Evolutionary conservation across 2,329 filamentous ascomycete genomes (phyloP), one percentile per base, ranked within the genome.

Genomic region (Fusarium sp.): DNA sequence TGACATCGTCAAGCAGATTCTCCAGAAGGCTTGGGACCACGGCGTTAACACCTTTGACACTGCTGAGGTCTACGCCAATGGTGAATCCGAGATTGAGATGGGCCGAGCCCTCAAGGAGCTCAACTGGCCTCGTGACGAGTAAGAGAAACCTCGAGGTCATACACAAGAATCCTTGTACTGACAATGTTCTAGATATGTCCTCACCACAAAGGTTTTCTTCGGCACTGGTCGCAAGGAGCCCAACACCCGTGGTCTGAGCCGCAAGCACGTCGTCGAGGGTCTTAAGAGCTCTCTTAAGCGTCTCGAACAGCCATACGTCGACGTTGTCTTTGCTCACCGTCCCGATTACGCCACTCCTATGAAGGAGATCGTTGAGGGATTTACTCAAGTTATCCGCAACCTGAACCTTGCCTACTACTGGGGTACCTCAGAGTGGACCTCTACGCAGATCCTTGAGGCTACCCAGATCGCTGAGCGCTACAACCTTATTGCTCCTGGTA

Each of bases 401-500:
- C 45, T 74, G 17, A 74, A 74, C 62, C 70, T 74, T 44, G 72
- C 72, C 24, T 74, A 74, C 60, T 74, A 74, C 72, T 74, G 72
- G 72, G 90, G 90, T 39, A 92, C 90, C 1, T 90, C 87, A 2
- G 89, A 92, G 79, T 92, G 90, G 90, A 84, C 83, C 66, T 89
- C 90, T 42, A 84, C 87, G 62, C 89, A 92, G 81, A 91, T 92
- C 71, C 84, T 85, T 10, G 83, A 88, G 64, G 90, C 90, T 1
- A 75, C 58, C 77, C 64, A 72, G 26, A 87, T 81, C 61, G 88
- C 90, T 20, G 86, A 89, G 69, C 82, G 83, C 69, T 83, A 91
- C 14, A 84, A 85, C n/a, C 81, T 92, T 33, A 86, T 92, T 56
- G 87, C 85, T 0, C 90, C 90, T 3, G 62, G 62, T 65, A 59